Conservation (phyloP, 805 yeast genomes). For the Candida krabiensis region DNA sequence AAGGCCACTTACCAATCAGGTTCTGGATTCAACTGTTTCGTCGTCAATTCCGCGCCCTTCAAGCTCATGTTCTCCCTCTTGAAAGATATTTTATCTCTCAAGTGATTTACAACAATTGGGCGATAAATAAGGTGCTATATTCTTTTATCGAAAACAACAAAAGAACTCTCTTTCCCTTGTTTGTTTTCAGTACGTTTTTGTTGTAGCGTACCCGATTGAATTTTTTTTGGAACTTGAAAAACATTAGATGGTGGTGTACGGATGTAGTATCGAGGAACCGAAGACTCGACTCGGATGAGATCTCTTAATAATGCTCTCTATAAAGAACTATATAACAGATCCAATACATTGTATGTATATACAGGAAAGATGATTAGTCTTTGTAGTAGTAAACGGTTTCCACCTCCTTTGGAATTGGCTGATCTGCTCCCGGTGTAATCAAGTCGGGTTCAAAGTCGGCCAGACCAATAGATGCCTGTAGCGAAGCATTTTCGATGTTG, state of each 20-base stretch:
- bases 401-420: constrained; percentile 40
- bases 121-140: not conserved
- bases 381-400: constrained; percentile 25
- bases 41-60: constrained; percentile 1
- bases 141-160: no score
- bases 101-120: not conserved
- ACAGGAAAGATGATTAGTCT: constrained; percentile 22
- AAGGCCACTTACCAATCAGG: constrained; percentile 14
- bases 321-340: not conserved
- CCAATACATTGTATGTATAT: not conserved
- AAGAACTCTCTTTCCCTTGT: no score
- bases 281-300: not conserved
- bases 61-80: constrained; percentile 1
- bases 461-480: constrained; percentile 27
- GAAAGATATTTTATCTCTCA: not conserved
- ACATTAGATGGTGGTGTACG: not conserved
- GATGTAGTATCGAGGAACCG: no score
- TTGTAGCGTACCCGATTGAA: no score
- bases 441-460: constrained; percentile 28
- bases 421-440: constrained; percentile 26
- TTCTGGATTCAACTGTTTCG: constrained; percentile 1
- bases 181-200: not conserved
- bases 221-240: no score
- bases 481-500: constrained; percentile 38
- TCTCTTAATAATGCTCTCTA: not conserved